Conservation (phyloP, 306 rosid species). For the Macrotyloma uniflorum region DNA sequence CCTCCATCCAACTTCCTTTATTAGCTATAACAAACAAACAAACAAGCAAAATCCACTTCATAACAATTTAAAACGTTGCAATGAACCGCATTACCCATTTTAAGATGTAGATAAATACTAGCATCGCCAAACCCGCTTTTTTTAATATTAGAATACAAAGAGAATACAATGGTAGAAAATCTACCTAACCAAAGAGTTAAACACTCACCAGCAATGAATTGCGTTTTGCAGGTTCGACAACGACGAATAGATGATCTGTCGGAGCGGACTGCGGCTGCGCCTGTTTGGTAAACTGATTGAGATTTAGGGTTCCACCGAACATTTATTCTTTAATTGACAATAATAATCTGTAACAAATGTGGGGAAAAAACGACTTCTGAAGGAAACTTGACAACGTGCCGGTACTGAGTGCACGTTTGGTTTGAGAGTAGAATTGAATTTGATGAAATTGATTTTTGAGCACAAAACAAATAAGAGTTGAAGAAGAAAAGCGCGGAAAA, state of each 20-base stretch:
- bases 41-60: too few relatives aligned
- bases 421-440: background rate
- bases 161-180: background rate
- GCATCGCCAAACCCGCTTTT: background rate
- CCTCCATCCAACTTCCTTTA: background rate
- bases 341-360: background rate
- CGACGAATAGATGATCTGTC: background rate
- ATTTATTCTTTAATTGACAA: background rate
- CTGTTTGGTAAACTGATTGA: background rate
- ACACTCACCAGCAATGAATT: background rate
- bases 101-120: too few relatives aligned
- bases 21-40: background rate
- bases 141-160: background rate
- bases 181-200: background rate
- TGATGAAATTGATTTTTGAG: background rate
- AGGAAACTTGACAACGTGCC: background rate
- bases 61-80: background rate
- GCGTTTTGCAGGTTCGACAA: background rate
- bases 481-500: background rate
- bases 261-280: background rate
- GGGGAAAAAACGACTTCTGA: background rate
- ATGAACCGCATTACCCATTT: background rate
- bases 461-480: background rate
- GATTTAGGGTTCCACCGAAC: background rate
- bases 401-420: background rate